phyloP scores from a whole-genome alignment of 495 filamentous ascomycete species.

The Talaromyces proteolyticus region DNA sequence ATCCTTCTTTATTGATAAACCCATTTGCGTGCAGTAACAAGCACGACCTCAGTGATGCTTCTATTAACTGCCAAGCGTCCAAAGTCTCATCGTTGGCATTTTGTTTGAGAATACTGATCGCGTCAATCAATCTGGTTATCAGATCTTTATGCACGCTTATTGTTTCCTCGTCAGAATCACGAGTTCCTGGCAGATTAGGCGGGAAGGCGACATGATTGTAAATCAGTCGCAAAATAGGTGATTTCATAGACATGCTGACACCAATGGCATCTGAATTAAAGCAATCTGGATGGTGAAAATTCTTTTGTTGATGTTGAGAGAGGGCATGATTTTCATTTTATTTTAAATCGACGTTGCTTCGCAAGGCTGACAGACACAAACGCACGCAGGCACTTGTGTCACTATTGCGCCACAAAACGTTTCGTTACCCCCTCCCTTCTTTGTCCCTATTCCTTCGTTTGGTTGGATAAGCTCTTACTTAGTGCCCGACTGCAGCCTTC shows the following conservation, averaged over 20 bases:
- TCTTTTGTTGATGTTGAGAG: too few relatives aligned
- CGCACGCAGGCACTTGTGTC: too few relatives aligned
- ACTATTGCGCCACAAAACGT: too few relatives aligned
- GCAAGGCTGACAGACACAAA: too few relatives aligned
- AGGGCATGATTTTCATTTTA: too few relatives aligned
- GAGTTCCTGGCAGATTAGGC: conserved; percentile 34
- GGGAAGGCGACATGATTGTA: conserved; percentile 43
- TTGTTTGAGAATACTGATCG: conserved; percentile 17
- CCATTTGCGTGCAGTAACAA: conserved; percentile 22
- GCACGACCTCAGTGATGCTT: conserved; percentile 23
- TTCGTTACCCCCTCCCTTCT: too few relatives aligned
- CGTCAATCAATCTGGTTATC: conserved; percentile 23
- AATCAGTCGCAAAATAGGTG: conserved; percentile 9
- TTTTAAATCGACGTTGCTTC: too few relatives aligned
- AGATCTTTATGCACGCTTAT: conserved; percentile 30
- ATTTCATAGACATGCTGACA: conserved; percentile 14
- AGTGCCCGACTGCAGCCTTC: too few relatives aligned
- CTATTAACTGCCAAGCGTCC: conserved; percentile 23
- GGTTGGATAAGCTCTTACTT: too few relatives aligned
- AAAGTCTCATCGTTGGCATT: conserved; percentile 11
- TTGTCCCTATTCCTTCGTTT: too few relatives aligned
- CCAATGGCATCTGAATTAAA: too few relatives aligned
- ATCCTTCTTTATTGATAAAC: conserved; percentile 23
- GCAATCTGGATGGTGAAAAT: too few relatives aligned
- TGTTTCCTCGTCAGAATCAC: conserved; percentile 23